These are phyloP conservation scores for Blastomyces gilchristii DNA, from an alignment of 2,329 filamentous ascomycete genomes.

Conservation along the genomic window DNA sequence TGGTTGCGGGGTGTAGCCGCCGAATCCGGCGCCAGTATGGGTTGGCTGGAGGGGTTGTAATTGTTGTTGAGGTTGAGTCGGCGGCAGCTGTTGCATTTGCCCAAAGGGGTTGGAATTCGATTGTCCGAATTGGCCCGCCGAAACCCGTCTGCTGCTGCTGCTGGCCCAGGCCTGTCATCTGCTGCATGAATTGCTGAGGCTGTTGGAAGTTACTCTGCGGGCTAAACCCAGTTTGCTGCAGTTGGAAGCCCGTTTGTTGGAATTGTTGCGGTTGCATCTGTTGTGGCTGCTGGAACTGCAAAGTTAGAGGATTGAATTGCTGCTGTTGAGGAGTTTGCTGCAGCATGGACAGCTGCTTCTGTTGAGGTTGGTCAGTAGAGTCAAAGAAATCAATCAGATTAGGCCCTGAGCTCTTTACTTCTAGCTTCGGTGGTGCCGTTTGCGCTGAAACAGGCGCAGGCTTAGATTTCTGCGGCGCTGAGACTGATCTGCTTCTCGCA, in stretches of 20 bases:
- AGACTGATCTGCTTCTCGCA: slow-evolving; percentile 19
- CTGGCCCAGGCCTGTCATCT: slow-evolving; percentile 15
- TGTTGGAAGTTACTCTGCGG: slow-evolving; percentile 19
- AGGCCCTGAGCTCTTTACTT: slow-evolving; percentile 38
- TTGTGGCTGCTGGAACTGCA: slow-evolving; percentile 21
- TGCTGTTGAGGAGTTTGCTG: slow-evolving; percentile 32
- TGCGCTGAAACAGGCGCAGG: slow-evolving; percentile 19
- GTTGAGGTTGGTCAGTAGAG: slow-evolving; percentile 61
- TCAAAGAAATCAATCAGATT: slow-evolving; percentile 90
- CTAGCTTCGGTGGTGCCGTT: slow-evolving; percentile 21
- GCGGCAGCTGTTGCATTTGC: slow-evolving; percentile 10
- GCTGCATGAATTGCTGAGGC: slow-evolving; percentile 13
- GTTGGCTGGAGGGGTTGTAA: slow-evolving; percentile 47
- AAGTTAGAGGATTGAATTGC: slow-evolving; percentile 17
- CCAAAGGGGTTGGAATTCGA: slow-evolving; percentile 31
- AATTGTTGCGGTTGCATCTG: slow-evolving; percentile 15
- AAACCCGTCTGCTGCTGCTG: slow-evolving; percentile 16
- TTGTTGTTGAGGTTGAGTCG: slow-evolving; percentile 14
- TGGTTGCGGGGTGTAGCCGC: slow-evolving; percentile 63
- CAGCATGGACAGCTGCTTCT: slow-evolving; percentile 59
- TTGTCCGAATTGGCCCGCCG: slow-evolving; percentile 19
- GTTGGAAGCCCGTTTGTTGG: slow-evolving; percentile 28
- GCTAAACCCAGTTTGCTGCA: slow-evolving; percentile 18
- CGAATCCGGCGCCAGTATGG: slow-evolving; percentile 70
- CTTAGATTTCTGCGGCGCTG: slow-evolving; percentile 22